A percentile compares a stretch with the other conserved stretches of the same genome.
phyloP scores from a whole-genome alignment of 2,329 filamentous ascomycete genomes.

The Neonectria sp. region DNA sequence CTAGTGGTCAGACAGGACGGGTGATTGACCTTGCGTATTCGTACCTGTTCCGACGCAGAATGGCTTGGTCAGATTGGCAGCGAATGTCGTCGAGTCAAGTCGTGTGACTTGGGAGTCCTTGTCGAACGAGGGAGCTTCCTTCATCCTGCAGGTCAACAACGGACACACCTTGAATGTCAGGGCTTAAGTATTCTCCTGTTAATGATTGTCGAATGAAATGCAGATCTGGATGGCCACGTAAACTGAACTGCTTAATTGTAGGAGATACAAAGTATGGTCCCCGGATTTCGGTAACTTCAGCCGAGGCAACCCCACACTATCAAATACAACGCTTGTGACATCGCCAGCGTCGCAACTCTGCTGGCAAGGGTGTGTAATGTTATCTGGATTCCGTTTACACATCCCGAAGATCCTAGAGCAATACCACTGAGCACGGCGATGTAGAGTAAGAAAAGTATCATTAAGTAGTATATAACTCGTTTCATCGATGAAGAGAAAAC shows the following conservation, averaged over 20 bases:
- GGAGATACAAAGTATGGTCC: not conserved
- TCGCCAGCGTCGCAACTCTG: not conserved
- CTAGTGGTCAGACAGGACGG: not conserved
- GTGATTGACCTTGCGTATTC: not conserved
- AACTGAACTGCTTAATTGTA: not conserved
- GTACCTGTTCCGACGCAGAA: constrained; percentile 38
- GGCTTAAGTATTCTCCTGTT: not conserved
- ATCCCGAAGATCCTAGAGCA: not conserved
- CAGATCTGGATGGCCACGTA: not conserved
- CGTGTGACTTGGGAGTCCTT: constrained; percentile 24
- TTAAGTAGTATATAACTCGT: constrained; percentile 5
- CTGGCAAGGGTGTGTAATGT: not conserved
- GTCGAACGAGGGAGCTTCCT: constrained; percentile 21
- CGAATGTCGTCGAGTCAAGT: constrained; percentile 27
- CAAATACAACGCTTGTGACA: not conserved
- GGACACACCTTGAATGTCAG: not conserved
- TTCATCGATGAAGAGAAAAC: constrained; percentile 21
- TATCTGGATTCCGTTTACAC: not conserved
- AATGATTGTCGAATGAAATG: not conserved
- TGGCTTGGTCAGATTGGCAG: constrained; percentile 30
- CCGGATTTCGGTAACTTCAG: not conserved
- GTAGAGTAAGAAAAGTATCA: not conserved
- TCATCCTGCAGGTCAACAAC: constrained; percentile 7
- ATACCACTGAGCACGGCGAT: too few species aligned
- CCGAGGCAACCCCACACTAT: constrained; percentile 3